phyloP scores from a whole-genome alignment of 1,284 basidiomycete species.

The Stereum hirsutum region DNA sequence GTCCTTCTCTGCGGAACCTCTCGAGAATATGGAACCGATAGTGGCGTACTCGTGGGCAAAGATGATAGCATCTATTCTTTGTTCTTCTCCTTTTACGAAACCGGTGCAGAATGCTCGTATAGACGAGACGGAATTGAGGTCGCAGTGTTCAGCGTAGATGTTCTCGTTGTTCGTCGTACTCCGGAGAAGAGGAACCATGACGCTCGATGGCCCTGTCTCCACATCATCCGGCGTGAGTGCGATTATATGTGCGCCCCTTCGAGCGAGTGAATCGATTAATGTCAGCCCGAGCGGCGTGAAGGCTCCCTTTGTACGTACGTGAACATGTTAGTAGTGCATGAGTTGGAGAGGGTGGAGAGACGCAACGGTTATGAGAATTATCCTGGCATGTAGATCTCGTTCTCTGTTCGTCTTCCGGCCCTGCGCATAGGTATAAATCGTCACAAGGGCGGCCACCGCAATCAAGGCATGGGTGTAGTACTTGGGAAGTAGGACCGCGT shows the following conservation, averaged over 20 bases:
- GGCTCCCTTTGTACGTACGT: constrained; percentile 41
- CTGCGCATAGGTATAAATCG: constrained; percentile 50
- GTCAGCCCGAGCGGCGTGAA: constrained; percentile 67
- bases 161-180: constrained; percentile 60
- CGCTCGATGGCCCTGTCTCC: constrained; percentile 41
- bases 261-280: constrained; percentile 51
- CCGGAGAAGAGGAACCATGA: constrained; percentile 55
- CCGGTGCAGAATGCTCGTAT: constrained; percentile 58
- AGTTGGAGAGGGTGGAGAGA: constrained; percentile 3
- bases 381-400: constrained; percentile 61
- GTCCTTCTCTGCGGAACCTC: constrained; percentile 18
- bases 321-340: constrained; percentile 3
- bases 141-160: constrained; percentile 68
- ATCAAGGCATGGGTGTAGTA: constrained; percentile 43
- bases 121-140: constrained; percentile 51
- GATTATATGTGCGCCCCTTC: constrained; percentile 68
- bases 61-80: constrained; percentile 60
- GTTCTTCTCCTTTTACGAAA: constrained; percentile 55
- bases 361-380: constrained; percentile 58
- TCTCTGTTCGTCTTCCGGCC: constrained; percentile 62
- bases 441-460: constrained; percentile 31
- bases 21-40: constrained; percentile 39
- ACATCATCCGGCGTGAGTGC: constrained; percentile 54
- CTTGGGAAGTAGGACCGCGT: constrained; percentile 19
- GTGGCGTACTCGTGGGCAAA: constrained; percentile 67